Base-by-base conservation (phyloP, 805 yeast species). In the Saccharomycopsis javanensis region DNA sequence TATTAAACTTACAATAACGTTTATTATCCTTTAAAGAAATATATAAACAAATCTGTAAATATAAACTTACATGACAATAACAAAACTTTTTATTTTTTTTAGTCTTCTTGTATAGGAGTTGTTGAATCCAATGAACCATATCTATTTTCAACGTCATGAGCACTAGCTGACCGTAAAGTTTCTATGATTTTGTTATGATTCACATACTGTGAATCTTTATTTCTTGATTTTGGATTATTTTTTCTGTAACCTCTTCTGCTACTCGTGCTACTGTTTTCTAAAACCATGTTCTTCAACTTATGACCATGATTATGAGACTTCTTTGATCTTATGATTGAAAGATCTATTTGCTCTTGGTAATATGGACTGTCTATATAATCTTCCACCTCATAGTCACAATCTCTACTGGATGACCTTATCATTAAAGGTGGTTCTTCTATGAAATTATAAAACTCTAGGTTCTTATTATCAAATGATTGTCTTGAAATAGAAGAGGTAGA, bases 121-220 rank as follows among this genome's bases (percentile, higher is more conserved):
- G 28, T 34, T 28, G 55, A 53, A 53, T 53, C 56, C n/a, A 45
- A 15, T 20, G 25, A 25, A 11, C 56, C 56, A 46, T 54, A 54
- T 34, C 56, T 25, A 28, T 34, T 45, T 20, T 45, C 52, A 42
- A 25, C 15, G 16, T 18, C 37, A 45, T 42, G 8, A 16, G 25
- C 46, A 8, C 56, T 28, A 20, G 56, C 50, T 2, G 55, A 53
- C 11, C 35, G 34, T 34, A 53, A 53, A 37, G 28, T 31, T 16
- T 42, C 50, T 15, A 53, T 53, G 8, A 53, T 23, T 18, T 53
- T 31, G 16, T 27, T 27, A 25, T 53, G 35, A 20, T 53, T 42
- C 23, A 53, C 31, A 37, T 10, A 27, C 11, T 53, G 50, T 6
- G 55, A 53, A 37, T 53, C 55, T 38, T 53, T 27, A 11, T 31